A percentile compares a stretch with the other conserved stretches of the same genome.
Conservation (phyloP, 768 basidiomycete species). For the Crepidotus variabilis region DNA sequence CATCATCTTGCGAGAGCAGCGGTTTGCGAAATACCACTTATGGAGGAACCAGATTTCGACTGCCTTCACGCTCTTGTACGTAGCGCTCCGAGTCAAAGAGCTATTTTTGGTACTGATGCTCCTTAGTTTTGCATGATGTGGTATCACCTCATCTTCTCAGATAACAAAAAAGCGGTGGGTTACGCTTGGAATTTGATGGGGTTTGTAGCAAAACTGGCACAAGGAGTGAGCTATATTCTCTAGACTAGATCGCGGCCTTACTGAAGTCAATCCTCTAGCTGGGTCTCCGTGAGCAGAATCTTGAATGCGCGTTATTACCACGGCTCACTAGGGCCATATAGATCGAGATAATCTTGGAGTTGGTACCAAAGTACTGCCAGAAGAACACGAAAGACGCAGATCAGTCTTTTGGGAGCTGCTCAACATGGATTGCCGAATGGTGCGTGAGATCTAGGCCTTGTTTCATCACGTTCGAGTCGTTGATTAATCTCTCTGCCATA, state of each 20-base stretch:
- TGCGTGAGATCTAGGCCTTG: slow-evolving; percentile 16
- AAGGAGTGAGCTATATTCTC: slow-evolving; percentile 48
- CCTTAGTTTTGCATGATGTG: slow-evolving; percentile 63
- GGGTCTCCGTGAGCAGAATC: slow-evolving; percentile 55
- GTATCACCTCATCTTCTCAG: slow-evolving; percentile 72
- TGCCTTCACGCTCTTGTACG: slow-evolving; percentile 62
- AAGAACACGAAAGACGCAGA: slow-evolving; percentile 66
- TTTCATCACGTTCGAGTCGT: not conserved
- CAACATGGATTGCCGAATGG: slow-evolving; percentile 68
- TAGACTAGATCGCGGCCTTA: slow-evolving; percentile 4
- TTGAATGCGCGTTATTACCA: not conserved
- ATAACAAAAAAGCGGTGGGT: slow-evolving; percentile 67
- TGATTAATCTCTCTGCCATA: slow-evolving; percentile 12
- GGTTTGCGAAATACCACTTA: slow-evolving; percentile 69
- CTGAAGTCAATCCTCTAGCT: slow-evolving; percentile 35
- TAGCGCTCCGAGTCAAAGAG: not conserved
- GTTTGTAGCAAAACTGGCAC: slow-evolving; percentile 67
- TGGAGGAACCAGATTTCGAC: slow-evolving; percentile 74
- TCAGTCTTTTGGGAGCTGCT: slow-evolving; percentile 74
- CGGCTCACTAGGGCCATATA: slow-evolving; percentile 22
- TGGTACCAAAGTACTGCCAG: slow-evolving; percentile 61
- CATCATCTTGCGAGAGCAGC: slow-evolving; percentile 65
- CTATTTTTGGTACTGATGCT: not conserved
- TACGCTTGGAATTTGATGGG: slow-evolving; percentile 79
- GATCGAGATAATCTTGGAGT: slow-evolving; percentile 65